Percentiles rank a stretch among this genome's conserved stretches.
phyloP scores from a whole-genome alignment of 257 asterid species.

The Apocynum venetum region DNA sequence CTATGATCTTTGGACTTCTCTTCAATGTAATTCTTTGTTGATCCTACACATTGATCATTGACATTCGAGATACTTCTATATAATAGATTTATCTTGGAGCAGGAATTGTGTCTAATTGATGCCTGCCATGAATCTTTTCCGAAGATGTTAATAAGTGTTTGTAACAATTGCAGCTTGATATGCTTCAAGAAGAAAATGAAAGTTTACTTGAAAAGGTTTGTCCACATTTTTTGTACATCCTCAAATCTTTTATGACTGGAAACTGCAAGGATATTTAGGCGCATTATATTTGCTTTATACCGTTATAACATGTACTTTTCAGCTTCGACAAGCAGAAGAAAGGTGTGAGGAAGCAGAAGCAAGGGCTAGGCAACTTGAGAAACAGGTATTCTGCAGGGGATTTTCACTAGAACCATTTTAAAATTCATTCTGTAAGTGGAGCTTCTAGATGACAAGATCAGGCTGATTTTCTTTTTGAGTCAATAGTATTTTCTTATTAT shows the following conservation, averaged over 20 bases:
- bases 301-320: constrained; percentile 28
- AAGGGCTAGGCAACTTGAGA: constrained; percentile 84
- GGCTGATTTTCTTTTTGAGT: background rate
- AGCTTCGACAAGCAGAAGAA: constrained; percentile 92
- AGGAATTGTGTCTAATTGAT: background rate
- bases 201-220: constrained; percentile 80
- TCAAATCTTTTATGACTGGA: background rate
- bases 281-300: background rate
- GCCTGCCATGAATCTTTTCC: background rate
- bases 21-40: background rate
- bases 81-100: background rate
- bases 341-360: constrained; percentile 89
- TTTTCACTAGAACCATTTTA: background rate
- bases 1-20: background rate
- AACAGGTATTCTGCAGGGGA: constrained; percentile 51
- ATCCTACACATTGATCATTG: background rate
- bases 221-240: constrained; percentile 17
- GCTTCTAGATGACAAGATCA: background rate
- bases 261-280: constrained; percentile 13
- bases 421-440: background rate
- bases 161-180: constrained; percentile 71
- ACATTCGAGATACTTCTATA: background rate
- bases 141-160: background rate
- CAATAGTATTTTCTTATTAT: background rate
- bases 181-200: constrained; percentile 99